These are phyloP conservation scores for Astragalus membranaceus DNA, from an alignment of 306 rosid genomes.

Conservation along the genomic window DNA sequence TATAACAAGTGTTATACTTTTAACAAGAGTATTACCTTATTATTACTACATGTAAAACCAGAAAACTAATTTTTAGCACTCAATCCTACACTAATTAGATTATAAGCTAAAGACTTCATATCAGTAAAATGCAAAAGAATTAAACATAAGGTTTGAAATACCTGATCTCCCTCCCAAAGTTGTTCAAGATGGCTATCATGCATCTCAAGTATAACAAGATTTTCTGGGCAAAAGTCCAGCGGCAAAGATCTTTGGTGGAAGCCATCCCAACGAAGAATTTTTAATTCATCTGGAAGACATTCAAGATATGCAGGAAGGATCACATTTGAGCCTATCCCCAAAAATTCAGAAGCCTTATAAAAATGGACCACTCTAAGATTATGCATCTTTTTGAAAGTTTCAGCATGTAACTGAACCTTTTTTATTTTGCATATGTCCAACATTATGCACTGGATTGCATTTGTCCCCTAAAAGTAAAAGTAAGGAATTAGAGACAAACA, in stretches of 20 bases:
- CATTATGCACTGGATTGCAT: conserved; percentile 7
- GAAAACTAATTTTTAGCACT: too few relatives aligned
- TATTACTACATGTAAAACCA: too few relatives aligned
- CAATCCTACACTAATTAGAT: too few relatives aligned
- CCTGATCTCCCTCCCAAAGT: conserved; percentile 22
- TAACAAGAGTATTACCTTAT: too few relatives aligned
- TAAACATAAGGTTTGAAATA: background rate
- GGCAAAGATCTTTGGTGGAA: conserved; percentile 9
- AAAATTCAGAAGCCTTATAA: background rate
- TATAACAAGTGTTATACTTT: too few relatives aligned
- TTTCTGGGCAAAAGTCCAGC: background rate
- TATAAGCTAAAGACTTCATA: too few relatives aligned
- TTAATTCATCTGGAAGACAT: background rate
- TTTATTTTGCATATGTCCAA: background rate
- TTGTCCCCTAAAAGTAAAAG: conserved; percentile 21
- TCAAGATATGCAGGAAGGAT: background rate
- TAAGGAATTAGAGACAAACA: background rate
- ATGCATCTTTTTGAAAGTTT: conserved; percentile 16
- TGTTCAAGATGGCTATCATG: background rate
- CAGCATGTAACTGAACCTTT: background rate
- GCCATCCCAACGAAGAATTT: conserved; percentile 15
- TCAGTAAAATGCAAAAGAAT: too few relatives aligned
- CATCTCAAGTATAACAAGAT: conserved; percentile 19
- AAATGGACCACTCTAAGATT: conserved; percentile 18
- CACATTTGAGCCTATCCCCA: background rate